These are phyloP conservation scores for Colletotrichum lindemuthianum DNA, from an alignment of 2,329 filamentous ascomycete species.

Conservation along the genomic window DNA sequence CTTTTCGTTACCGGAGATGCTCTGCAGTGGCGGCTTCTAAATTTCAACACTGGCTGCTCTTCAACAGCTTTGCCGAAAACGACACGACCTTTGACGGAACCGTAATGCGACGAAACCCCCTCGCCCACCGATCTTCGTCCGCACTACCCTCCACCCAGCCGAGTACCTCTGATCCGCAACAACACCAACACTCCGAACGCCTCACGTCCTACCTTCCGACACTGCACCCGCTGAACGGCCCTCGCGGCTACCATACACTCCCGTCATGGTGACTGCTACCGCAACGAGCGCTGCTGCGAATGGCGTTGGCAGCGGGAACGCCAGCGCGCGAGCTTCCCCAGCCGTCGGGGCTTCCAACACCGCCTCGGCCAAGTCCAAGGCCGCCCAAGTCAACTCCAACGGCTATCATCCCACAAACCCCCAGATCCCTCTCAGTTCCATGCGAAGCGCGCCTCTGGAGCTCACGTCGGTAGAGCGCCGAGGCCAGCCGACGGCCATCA, in stretches of 20 bases:
- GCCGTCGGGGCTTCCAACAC: conserved; percentile 51
- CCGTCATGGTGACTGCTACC: conserved; percentile 53
- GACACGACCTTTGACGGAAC: not conserved
- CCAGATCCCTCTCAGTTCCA: conserved; percentile 63
- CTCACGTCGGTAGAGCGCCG: conserved; percentile 91
- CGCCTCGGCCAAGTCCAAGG: conserved; percentile 58
- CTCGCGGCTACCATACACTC: not conserved
- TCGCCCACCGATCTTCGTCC: conserved; percentile 6
- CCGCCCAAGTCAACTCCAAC: conserved; percentile 61
- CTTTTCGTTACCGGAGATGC: conserved; percentile 17
- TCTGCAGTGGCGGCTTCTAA: conserved; percentile 2
- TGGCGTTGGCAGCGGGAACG: conserved; percentile 54
- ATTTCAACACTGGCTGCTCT: not conserved
- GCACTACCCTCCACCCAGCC: conserved; percentile 3
- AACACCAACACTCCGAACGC: conserved; percentile 9
- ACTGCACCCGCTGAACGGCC: conserved; percentile 19
- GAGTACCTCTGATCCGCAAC: conserved; percentile 21
- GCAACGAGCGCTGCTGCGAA: conserved; percentile 49
- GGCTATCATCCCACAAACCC: conserved; percentile 62
- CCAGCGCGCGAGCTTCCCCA: conserved; percentile 64
- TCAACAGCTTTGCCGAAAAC: not conserved
- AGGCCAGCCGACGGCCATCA: conserved; percentile 80
- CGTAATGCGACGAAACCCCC: conserved; percentile 29
- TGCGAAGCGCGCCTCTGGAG: conserved; percentile 75
- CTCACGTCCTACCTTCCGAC: not conserved